Evolutionary conservation across 192 early-diverging fungal species (phyloP), one percentile per base, ranked within the genome.

Genomic region (Coemansia erecta): DNA sequence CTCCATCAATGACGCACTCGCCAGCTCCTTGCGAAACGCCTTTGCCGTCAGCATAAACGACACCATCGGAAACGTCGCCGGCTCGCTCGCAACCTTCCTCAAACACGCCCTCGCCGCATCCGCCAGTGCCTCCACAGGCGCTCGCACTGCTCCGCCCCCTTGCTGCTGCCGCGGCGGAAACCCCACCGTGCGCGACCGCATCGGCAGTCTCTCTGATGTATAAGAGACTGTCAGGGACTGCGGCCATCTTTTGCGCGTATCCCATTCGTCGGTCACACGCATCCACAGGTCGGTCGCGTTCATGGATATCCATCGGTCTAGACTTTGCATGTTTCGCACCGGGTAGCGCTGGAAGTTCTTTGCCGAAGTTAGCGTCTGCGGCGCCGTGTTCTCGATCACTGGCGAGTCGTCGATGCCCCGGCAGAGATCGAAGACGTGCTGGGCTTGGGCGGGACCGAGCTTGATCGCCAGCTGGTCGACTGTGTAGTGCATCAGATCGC

Each of bases 241-340:
- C 6, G 77, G 77, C 77, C 77, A 80, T 14, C 71, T 60, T 18
- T 44, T 60, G 37, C 64, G 67, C 54, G 37, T 41, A 3, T 74
- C 77, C 77, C 77, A 80, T 28, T 80, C 72, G 21, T 74, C 77
- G 1, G 43, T 11, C 22, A 74, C 72, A 24, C 77, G 77, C 56
- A 67, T 70, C 72, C 77, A 74, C 58, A 80, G 55, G 39, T 80
- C 77, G 11, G 58, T 52, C 9, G 58, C 61, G 42, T 74, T 74
- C 64, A 80, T 80, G 54, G 44, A 44, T 42, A 75, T 47, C 77
- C 77, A 80, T 3, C 61, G 68, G 18, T 74, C 72, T 3, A 80
- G 61, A 23, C 60, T 45, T 2, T 49, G 53, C 48, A 74, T 14
- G 11, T 33, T 44, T 6, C 44, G 49, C 5, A 63, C 58, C 3